Evolutionary conservation across 2,329 filamentous ascomycete genomes (phyloP), one percentile per base, ranked within the genome.

Genomic region (Stylonectria norvegica): DNA sequence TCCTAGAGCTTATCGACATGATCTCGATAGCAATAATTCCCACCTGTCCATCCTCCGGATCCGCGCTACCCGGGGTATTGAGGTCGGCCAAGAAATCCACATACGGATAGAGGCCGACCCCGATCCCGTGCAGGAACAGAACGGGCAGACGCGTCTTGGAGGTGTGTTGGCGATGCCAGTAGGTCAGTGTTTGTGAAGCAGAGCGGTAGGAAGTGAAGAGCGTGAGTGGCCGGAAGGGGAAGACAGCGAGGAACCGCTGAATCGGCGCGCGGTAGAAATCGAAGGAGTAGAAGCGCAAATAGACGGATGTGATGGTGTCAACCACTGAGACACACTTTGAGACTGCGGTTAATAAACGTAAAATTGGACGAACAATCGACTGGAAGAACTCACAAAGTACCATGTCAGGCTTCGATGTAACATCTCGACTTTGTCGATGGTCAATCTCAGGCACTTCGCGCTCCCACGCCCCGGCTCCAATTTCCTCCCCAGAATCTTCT

Each of bases 61-160:
- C 49, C 22, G 59, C 43, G 4, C 60, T 57, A 20, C 53, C 45
- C 7, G 50, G 35, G 14, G 63, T 57, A 47, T 75, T 74, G 36
- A 83, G 60, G 40, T 79, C 70, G 36, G 62, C 59, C 9, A 83
- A 57, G 50, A 80, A 79, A 18, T 68, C 63, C 15, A 72, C 66
- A 48, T 83, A 80, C 0, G 78, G 73, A 48, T 76, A 72, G 3
- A 83, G 50, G 3, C 58, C 58, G 20, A 61, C 32, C 59, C 79
- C 78, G 39, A 83, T 81, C 20, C 81, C 79, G 48, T 84, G 79
- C 19, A 84, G 71, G 56, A 81, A 83, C 5, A 84, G 59, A 11
- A 84, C 57, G 0, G 79, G 79, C 3, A 77, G 65, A 29, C 69
- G 68, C 1, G 68, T 75, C 40, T 69, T 73, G 2, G 79, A 80